phyloP scores from a whole-genome alignment of 1,284 basidiomycete genomes.

The Apiotrichum veenhuisii region DNA sequence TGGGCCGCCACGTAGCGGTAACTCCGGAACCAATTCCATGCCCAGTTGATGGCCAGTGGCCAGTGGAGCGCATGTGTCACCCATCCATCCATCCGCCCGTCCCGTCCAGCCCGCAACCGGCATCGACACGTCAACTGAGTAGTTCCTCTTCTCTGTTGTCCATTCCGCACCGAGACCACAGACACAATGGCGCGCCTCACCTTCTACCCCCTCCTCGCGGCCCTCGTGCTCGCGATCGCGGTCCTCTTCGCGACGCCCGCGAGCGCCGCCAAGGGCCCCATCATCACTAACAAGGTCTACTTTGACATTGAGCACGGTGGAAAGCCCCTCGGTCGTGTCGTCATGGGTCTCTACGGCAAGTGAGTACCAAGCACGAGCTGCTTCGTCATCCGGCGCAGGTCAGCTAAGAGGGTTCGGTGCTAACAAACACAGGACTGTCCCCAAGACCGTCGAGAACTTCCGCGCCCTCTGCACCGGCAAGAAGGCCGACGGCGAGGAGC shows the following conservation, averaged over 20 bases:
- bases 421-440: slow-evolving; percentile 62
- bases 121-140: too few species aligned
- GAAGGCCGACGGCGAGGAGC: slow-evolving; percentile 69
- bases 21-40: too few species aligned
- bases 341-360: slow-evolving; percentile 81
- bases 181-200: slow-evolving; percentile 56
- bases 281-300: slow-evolving; percentile 85
- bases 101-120: too few species aligned
- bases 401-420: too few species aligned
- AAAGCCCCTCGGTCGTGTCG: slow-evolving; percentile 72
- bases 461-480: slow-evolving; percentile 66
- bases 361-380: slow-evolving; percentile 19
- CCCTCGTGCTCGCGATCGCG: slow-evolving; percentile 63
- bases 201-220: slow-evolving; percentile 61
- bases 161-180: not conserved
- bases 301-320: slow-evolving; percentile 91
- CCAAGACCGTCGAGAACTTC: slow-evolving; percentile 68
- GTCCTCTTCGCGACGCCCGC: slow-evolving; percentile 30
- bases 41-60: too few species aligned
- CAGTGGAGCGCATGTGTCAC: too few species aligned
- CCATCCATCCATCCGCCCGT: too few species aligned
- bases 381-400: not conserved
- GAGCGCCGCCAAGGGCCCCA: slow-evolving; percentile 56
- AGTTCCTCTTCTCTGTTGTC: not conserved
- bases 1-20: not conserved